A percentile compares a stretch with the other conserved stretches of the same genome.
Conservation (phyloP, 2,329 filamentous ascomycete genomes). For the Cytospora schulzeri region DNA sequence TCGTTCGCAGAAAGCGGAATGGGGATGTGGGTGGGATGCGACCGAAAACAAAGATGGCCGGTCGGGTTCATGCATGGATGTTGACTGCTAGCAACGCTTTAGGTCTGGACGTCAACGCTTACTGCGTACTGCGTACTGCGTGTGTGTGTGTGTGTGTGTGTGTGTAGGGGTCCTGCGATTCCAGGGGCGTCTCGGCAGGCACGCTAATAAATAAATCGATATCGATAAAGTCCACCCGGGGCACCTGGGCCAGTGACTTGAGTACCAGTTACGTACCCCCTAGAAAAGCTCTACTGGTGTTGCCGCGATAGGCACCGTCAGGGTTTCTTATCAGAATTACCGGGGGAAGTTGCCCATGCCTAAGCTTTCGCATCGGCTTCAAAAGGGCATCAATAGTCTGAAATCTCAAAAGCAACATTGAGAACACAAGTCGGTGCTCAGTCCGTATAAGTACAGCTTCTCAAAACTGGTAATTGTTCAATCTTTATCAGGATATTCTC, state of each 20-base stretch:
- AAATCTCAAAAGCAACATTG: neutral
- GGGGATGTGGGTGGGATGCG: conserved; percentile 20
- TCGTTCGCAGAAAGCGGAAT: neutral
- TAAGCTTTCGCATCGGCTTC: conserved; percentile 9
- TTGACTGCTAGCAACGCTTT: neutral
- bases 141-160: no score
- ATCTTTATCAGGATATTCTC: neutral
- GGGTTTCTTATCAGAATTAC: conserved; percentile 11
- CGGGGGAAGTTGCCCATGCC: conserved; percentile 6
- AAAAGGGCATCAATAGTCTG: conserved; percentile 12
- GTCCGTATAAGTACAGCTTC: conserved; percentile 8
- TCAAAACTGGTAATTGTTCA: neutral
- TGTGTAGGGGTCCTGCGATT: neutral
- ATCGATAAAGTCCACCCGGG: neutral
- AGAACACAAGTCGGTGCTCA: conserved; percentile 10
- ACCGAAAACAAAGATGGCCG: conserved; percentile 20
- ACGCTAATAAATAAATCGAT: neutral
- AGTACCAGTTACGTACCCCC: conserved; percentile 1
- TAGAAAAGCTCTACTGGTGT: conserved; percentile 5
- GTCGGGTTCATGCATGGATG: conserved; percentile 6
- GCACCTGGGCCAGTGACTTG: neutral
- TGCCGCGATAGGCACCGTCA: conserved; percentile 20
- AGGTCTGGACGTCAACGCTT: neutral
- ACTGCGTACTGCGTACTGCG: neutral
- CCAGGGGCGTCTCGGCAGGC: conserved; percentile 1